Conservation (phyloP, 805 yeast genomes). For the Yamadazyma olivae region DNA sequence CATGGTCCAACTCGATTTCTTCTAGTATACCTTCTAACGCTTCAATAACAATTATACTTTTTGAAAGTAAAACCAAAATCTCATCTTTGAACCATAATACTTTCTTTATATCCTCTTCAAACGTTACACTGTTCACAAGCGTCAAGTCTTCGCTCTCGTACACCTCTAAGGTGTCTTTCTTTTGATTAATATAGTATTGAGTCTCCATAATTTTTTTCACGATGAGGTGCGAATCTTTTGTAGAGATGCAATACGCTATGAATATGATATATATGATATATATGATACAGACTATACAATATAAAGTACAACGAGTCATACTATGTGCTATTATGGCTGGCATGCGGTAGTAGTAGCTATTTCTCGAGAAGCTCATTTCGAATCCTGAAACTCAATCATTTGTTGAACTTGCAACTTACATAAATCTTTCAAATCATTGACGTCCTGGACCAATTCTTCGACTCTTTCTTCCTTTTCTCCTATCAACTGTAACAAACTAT, state of each 20-base stretch:
- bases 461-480: slow-evolving; percentile 89
- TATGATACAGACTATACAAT: too few relatives aligned
- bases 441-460: slow-evolving; percentile 84
- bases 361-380: too few relatives aligned
- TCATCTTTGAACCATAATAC: slow-evolving; percentile 2
- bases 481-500: slow-evolving; percentile 62
- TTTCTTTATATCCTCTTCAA: neutral
- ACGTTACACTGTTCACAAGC: slow-evolving; percentile 7
- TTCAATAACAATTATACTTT: slow-evolving; percentile 3
- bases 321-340: too few relatives aligned
- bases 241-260: too few relatives aligned
- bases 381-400: slow-evolving; percentile 64
- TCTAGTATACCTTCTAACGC: slow-evolving; percentile 5
- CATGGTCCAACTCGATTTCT: slow-evolving; percentile 1
- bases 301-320: too few relatives aligned
- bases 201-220: slow-evolving; percentile 6
- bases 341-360: too few relatives aligned
- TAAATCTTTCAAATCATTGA: slow-evolving; percentile 82
- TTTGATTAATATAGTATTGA: slow-evolving; percentile 8
- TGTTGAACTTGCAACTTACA: slow-evolving; percentile 83
- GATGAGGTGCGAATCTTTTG: slow-evolving; percentile 7
- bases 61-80: neutral
- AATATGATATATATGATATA: too few relatives aligned
- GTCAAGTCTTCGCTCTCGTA: slow-evolving; percentile 14
- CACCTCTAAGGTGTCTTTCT: slow-evolving; percentile 7